Evolutionary conservation across 306 rosid genomes (phyloP).

Genomic region (Luffa aegyptiaca): DNA sequence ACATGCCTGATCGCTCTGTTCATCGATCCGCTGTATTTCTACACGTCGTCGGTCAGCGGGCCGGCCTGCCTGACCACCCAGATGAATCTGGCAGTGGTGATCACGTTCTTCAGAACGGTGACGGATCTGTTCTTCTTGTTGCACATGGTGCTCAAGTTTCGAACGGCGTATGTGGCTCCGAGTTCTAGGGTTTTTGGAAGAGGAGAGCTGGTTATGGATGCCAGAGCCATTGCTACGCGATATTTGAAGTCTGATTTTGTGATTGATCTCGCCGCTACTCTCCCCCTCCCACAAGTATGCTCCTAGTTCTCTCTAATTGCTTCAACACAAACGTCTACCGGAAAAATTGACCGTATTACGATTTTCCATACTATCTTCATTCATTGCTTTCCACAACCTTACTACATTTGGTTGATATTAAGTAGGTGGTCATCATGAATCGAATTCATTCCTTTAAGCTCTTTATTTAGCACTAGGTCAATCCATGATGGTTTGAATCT

Average conservation of each 20-base stretch:
- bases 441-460: too few species aligned
- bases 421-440: too few species aligned
- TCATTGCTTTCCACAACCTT: too few species aligned
- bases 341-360: too few species aligned
- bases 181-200: slow-evolving; percentile 76
- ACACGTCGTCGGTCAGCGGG: slow-evolving; percentile 62
- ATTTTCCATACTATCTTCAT: too few species aligned
- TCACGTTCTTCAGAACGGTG: slow-evolving; percentile 53
- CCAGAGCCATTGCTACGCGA: slow-evolving; percentile 47
- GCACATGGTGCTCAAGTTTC: slow-evolving; percentile 73
- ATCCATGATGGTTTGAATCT: too few species aligned
- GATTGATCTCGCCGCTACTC: slow-evolving; percentile 77
- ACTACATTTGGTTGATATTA: too few species aligned
- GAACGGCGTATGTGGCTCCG: slow-evolving; percentile 78
- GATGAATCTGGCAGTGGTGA: slow-evolving; percentile 14
- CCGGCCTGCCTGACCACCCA: slow-evolving; percentile 50
- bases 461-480: too few species aligned
- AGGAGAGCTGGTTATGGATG: slow-evolving; percentile 76
- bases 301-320: neutral
- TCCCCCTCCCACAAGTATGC: slow-evolving; percentile 74
- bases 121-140: slow-evolving; percentile 65
- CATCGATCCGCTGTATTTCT: slow-evolving; percentile 77
- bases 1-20: slow-evolving; percentile 59
- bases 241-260: slow-evolving; percentile 69
- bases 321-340: too few species aligned